A percentile compares a stretch with the other conserved stretches of the same genome.
Evolutionary conservation across 208 protist genomes (phyloP).

Genomic region (Crithidia thermophila): DNA sequence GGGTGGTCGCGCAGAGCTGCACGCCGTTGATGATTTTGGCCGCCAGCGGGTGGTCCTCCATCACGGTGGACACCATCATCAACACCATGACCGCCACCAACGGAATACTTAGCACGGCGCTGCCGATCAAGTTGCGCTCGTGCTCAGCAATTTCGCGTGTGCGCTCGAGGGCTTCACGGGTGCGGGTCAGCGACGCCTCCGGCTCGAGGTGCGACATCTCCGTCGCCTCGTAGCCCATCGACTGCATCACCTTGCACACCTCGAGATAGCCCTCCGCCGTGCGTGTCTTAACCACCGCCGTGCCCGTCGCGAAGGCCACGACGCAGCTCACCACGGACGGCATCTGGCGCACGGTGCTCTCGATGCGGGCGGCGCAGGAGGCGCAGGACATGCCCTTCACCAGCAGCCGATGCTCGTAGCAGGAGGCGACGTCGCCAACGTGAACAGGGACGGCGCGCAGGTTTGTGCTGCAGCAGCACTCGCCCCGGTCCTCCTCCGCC

Average conservation of each 20-base stretch:
- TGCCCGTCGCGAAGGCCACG: constrained; percentile 82
- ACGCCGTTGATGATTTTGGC: constrained; percentile 47
- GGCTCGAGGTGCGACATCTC: constrained; percentile 20
- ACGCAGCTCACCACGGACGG: constrained; percentile 42
- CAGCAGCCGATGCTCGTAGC: constrained; percentile 37
- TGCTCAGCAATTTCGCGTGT: constrained; percentile 66
- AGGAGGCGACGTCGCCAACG: constrained; percentile 14
- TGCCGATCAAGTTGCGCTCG: constrained; percentile 42
- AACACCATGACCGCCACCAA: constrained; percentile 69
- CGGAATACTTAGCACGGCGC: constrained; percentile 64
- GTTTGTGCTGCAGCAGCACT: constrained; percentile 33
- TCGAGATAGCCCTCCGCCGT: constrained; percentile 12
- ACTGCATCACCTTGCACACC: constrained; percentile 37
- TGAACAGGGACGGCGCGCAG: constrained; percentile 22
- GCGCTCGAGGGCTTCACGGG: constrained; percentile 61
- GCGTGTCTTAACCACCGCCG: constrained; percentile 34
- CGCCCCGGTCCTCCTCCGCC: constrained; percentile 20
- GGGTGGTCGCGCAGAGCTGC: constrained; percentile 68
- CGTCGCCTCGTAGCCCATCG: constrained; percentile 44
- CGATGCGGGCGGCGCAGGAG: constrained; percentile 91
- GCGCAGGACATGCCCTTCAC: constrained; percentile 93
- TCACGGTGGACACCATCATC: constrained; percentile 50
- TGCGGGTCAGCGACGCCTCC: constrained; percentile 31
- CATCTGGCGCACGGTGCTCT: constrained; percentile 44
- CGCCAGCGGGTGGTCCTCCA: constrained; percentile 25